Percentiles rank a stretch among this genome's conserved stretches.
phyloP scores from a whole-genome alignment of 2,329 filamentous ascomycete species.

The Ophiostoma novo-ulmi region DNA sequence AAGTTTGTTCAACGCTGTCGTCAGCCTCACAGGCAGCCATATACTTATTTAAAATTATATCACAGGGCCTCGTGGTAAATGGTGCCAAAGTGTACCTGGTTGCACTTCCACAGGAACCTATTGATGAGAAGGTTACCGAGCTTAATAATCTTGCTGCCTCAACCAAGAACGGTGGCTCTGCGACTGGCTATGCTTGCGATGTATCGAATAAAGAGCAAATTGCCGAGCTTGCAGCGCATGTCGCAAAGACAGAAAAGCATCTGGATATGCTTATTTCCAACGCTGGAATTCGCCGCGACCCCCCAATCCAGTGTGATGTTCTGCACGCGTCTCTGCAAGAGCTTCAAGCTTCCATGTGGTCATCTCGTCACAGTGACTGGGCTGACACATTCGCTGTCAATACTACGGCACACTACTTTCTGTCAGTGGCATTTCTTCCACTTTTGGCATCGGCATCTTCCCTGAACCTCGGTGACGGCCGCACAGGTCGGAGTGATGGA shows the following conservation, averaged over 20 bases:
- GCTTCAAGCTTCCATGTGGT: constrained; percentile 53
- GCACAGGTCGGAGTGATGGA: constrained; percentile 21
- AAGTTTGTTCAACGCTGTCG: background rate
- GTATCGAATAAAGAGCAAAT: constrained; percentile 59
- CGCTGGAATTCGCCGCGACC: constrained; percentile 25
- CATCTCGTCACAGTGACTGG: constrained; percentile 48
- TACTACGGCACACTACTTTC: constrained; percentile 63
- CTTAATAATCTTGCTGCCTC: constrained; percentile 52
- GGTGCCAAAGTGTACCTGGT: constrained; percentile 67
- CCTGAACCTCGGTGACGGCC: constrained; percentile 33
- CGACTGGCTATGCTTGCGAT: constrained; percentile 47
- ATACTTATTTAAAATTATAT: constrained; percentile 16
- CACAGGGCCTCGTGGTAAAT: constrained; percentile 50
- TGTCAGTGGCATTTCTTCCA: constrained; percentile 58
- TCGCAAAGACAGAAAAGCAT: constrained; percentile 48
- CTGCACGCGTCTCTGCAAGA: constrained; percentile 21
- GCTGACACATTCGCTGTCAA: constrained; percentile 71
- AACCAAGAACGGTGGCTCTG: constrained; percentile 9
- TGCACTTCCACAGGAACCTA: constrained; percentile 58
- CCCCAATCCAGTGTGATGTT: constrained; percentile 22
- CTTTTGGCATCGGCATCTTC: constrained; percentile 48
- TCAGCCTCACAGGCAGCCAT: too few species aligned
- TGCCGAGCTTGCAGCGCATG: constrained; percentile 51
- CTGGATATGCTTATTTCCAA: constrained; percentile 38
- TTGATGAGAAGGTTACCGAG: constrained; percentile 54